These are phyloP conservation scores for Oryza nivara DNA, from an alignment of 176 grass and related monocot genomes.

Conservation along the genomic window DNA sequence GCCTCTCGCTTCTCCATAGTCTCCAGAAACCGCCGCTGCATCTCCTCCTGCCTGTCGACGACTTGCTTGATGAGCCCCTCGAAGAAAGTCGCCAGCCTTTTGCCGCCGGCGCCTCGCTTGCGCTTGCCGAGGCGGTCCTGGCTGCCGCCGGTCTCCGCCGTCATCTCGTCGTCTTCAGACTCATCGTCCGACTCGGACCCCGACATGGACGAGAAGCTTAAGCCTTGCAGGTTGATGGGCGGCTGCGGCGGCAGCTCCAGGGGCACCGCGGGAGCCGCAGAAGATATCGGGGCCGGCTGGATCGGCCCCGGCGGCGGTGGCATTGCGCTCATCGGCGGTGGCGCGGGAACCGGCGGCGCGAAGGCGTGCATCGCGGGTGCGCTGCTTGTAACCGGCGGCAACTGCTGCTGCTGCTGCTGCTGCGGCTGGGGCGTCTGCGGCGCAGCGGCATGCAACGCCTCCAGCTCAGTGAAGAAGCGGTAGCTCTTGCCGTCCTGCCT, in stretches of 20 bases:
- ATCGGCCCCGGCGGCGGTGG: slow-evolving; percentile 39
- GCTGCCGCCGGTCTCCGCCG: slow-evolving; percentile 60
- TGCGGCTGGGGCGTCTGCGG: neutral
- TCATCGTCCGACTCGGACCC: slow-evolving; percentile 74
- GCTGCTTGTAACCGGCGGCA: neutral
- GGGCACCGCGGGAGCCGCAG: slow-evolving; percentile 43
- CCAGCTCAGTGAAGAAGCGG: slow-evolving; percentile 82
- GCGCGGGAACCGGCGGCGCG: slow-evolving; percentile 17
- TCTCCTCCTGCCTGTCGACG: slow-evolving; percentile 76
- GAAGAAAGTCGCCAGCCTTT: slow-evolving; percentile 81
- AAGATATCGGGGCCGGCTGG: slow-evolving; percentile 49
- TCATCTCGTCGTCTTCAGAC: slow-evolving; percentile 64
- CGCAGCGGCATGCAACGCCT: slow-evolving; percentile 61
- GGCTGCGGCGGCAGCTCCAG: slow-evolving; percentile 24
- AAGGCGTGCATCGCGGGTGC: slow-evolving; percentile 4
- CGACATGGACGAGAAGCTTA: slow-evolving; percentile 78
- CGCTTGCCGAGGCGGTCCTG: slow-evolving; percentile 55
- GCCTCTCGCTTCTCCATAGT: slow-evolving; percentile 81
- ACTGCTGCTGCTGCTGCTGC: neutral
- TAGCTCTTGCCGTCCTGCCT: slow-evolving; percentile 96
- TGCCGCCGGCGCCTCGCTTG: slow-evolving; percentile 56
- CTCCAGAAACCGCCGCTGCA: slow-evolving; percentile 88
- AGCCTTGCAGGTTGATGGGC: slow-evolving; percentile 50
- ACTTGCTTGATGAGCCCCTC: slow-evolving; percentile 84
- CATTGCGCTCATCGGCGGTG: slow-evolving; percentile 37